Evolutionary conservation across 2,329 filamentous ascomycete species (phyloP), one percentile per base, ranked within the genome.

Genomic region (Phialophora expanda): DNA sequence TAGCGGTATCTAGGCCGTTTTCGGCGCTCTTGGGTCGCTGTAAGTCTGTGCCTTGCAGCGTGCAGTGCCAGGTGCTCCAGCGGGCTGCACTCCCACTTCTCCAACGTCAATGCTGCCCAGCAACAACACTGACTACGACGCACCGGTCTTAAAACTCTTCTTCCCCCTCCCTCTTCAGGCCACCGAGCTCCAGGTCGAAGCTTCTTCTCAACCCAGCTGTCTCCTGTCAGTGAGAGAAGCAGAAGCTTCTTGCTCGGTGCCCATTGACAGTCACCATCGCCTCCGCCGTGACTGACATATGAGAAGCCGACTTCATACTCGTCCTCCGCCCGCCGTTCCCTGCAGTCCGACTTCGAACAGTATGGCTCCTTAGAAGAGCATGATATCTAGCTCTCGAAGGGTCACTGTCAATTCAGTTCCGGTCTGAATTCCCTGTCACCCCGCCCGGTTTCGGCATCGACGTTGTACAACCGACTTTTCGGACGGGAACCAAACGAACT

Each of bases 91-190:
- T 46, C 59, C 59, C 59, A 62, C 59, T 56, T 62, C 66, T 64
- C 61, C 64, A 66, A 63, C 50, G 38, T 56, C 65, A 65, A 69
- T 67, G 67, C 67, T 69, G 67, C 67, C 67, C 67, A 69, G 67
- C 67, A 69, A 69, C 67, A 69, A 69, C 67, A 56, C 24, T 26
- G 60, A 51, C 67, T 60, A 64, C 46, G 60, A 60, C 63, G 57
- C 56, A 65, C 56, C 64, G 32, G 38, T 57, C 67, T 69, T 69
- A 67, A 69, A 69, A 62, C 62, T 64, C 62, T 67, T 59, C 54
- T 62, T 63, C 46, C 58, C 60, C 66, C 61, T 59, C 61, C 62
- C 64, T 61, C 62, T 59, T 62, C 63, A 62, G 57, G 62, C 58
- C 67, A 66, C 62, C 63, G 67, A 67, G 67, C 67, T 67, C 62